Conservation (phyloP, 2,329 filamentous ascomycete genomes). For the Thielaviopsis musarum region DNA sequence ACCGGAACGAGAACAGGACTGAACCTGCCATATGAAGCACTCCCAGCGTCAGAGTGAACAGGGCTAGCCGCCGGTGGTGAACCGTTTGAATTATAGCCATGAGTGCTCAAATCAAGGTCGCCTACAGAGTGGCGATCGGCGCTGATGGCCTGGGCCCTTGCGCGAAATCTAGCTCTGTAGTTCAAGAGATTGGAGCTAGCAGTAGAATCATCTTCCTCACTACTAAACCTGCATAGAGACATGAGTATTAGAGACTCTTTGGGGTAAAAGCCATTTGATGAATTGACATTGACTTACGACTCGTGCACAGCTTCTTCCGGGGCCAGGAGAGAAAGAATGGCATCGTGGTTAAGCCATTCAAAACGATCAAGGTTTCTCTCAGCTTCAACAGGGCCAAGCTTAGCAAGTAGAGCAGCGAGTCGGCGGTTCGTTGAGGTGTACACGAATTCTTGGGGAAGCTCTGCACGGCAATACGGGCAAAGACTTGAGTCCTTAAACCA, state of each 20-base stretch:
- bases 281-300: background rate
- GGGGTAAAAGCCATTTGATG: background rate
- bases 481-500: slow-evolving; percentile 47
- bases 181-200: background rate
- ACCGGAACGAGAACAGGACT: background rate
- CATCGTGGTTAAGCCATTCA: slow-evolving; percentile 5
- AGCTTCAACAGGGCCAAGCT: slow-evolving; percentile 2
- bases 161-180: background rate
- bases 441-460: slow-evolving; percentile 32
- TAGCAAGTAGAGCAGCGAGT: slow-evolving; percentile 1
- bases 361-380: slow-evolving; percentile 5
- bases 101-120: background rate
- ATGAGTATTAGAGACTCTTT: background rate
- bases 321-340: background rate
- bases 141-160: background rate
- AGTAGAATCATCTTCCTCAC: background rate
- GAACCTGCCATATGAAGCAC: background rate
- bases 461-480: slow-evolving; percentile 48
- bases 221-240: background rate
- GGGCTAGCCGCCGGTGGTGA: background rate
- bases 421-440: slow-evolving; percentile 6
- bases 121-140: background rate
- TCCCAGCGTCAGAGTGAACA: background rate
- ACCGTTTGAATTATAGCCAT: background rate
- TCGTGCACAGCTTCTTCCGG: background rate